Evolutionary conservation across 192 early-diverging fungal species (phyloP), one percentile per base, ranked within the genome.

Genomic region (Allomyces macrogynus): DNA sequence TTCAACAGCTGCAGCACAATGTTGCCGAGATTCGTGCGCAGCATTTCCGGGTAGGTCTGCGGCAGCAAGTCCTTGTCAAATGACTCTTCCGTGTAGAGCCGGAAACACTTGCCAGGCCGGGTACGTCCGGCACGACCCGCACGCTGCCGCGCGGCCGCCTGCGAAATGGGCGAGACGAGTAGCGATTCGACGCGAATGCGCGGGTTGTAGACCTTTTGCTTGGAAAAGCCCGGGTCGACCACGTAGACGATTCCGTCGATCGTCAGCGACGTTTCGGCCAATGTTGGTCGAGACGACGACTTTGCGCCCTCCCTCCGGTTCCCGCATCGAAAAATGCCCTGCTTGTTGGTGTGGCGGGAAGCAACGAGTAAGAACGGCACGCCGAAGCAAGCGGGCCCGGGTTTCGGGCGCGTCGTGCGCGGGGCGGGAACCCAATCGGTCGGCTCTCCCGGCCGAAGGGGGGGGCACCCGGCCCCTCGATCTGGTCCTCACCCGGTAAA

Each of bases 171-270:
- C 27, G 85, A 88, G 16, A 97, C 93, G 64, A 97, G 76, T 63
- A 99, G 81, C 24, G 88, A 90, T 72, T 97, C 97, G 61, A 97
- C 92, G 64, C 93, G 83, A 64, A 95, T 89, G 64, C 95, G 87
- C 32, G 97, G 95, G 72, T 99, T 93, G 76, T 95, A 99, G 24
- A 97, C 92, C 74, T 97, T 97, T 75, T 97, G 95, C 69, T 99
- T 99, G n/a, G 93, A 85, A 69, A 99, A 97, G 10, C 95, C 97
- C 60, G 92, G 92, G 69, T 97, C 97, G 66, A 99, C 87, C 44
- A 97, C 97, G 74, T 97, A 97, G 12, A 97, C 93, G 65, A 99
- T 95, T 67, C 93, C 95, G 72, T 97, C 95, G 62, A 99, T 97
- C 3, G 97, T 99, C 66, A 99, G 78, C 0, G 90, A 93, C 0